A percentile compares a stretch with the other conserved stretches of the same genome.
Evolutionary conservation across 148 eudicot species (phyloP).

Genomic region (Vaccinium myrtillus): DNA sequence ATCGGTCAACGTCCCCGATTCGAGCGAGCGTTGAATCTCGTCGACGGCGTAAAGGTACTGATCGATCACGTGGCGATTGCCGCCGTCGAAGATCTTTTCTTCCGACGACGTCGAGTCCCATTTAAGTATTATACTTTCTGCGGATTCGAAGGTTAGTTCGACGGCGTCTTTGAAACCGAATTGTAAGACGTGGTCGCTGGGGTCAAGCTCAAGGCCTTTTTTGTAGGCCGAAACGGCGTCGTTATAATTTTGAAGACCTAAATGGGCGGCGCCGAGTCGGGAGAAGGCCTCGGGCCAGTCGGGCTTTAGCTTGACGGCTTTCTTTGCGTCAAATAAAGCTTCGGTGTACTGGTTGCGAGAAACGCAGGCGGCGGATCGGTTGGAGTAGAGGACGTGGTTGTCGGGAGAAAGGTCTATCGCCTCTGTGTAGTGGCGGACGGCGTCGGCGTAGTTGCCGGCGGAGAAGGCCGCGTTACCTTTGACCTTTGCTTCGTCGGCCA

Average conservation of each 20-base stretch:
- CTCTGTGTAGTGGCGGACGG: constrained; percentile 64
- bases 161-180: constrained; percentile 45
- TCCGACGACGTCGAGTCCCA: constrained; percentile 87
- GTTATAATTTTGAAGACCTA: constrained; percentile 41
- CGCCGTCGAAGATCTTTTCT: too few relatives aligned
- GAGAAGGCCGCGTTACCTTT: constrained; percentile 72
- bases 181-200: constrained; percentile 64
- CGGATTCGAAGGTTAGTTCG: constrained; percentile 26
- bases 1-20: too few relatives aligned
- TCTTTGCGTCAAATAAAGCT: constrained; percentile 72
- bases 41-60: too few relatives aligned
- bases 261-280: constrained; percentile 72
- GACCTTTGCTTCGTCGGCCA: constrained; percentile 92
- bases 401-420: constrained; percentile 70
- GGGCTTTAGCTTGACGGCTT: constrained; percentile 74
- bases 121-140: constrained; percentile 71
- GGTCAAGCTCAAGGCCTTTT: constrained; percentile 80
- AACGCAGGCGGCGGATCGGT: constrained; percentile 83
- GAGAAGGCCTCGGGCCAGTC: constrained; percentile 77
- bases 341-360: constrained; percentile 53
- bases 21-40: too few relatives aligned
- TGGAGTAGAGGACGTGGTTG: constrained; percentile 93
- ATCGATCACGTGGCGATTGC: too few relatives aligned
- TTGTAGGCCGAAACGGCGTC: constrained; percentile 63
- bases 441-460: constrained; percentile 56